A percentile compares a stretch with the other conserved stretches of the same genome.
Conservation (phyloP, 2,329 filamentous ascomycete genomes). For the Sphaerulina populicola region DNA sequence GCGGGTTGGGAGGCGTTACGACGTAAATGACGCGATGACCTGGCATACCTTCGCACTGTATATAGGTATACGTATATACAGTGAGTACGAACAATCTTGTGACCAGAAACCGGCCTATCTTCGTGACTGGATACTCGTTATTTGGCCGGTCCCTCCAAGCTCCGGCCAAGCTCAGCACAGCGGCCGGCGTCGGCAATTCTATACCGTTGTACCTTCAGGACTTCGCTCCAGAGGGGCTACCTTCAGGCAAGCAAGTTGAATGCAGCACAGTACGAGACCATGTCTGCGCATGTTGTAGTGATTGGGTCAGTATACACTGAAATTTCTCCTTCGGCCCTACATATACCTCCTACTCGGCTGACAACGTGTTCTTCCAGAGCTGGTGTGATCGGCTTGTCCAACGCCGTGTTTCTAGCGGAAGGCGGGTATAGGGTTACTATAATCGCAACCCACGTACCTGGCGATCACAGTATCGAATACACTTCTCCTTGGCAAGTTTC, state of each 20-base stretch:
- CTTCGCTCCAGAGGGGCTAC: background rate
- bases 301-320: slow-evolving; percentile 14
- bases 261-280: background rate
- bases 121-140: background rate
- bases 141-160: background rate
- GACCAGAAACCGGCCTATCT: background rate
- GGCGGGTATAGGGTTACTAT: slow-evolving; percentile 37
- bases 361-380: slow-evolving; percentile 30
- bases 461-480: slow-evolving; percentile 37
- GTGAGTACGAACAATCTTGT: background rate
- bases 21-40: slow-evolving; percentile 7
- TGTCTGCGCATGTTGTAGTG: slow-evolving; percentile 16
- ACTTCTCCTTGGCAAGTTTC: slow-evolving; percentile 36
- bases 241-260: background rate
- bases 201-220: background rate
- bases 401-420: slow-evolving; percentile 38
- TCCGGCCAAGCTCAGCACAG: slow-evolving; percentile 6
- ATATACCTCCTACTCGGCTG: background rate
- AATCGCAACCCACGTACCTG: slow-evolving; percentile 38
- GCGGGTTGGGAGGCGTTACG: background rate
- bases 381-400: slow-evolving; percentile 43
- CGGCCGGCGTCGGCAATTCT: slow-evolving; percentile 2
- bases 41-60: slow-evolving; percentile 1
- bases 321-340: background rate
- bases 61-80: background rate